Percentiles rank a stretch among this genome's conserved stretches.
These are phyloP conservation scores for Ustilago shanxiensis DNA, from an alignment of 1,284 basidiomycete species.

Conservation along the genomic window DNA sequence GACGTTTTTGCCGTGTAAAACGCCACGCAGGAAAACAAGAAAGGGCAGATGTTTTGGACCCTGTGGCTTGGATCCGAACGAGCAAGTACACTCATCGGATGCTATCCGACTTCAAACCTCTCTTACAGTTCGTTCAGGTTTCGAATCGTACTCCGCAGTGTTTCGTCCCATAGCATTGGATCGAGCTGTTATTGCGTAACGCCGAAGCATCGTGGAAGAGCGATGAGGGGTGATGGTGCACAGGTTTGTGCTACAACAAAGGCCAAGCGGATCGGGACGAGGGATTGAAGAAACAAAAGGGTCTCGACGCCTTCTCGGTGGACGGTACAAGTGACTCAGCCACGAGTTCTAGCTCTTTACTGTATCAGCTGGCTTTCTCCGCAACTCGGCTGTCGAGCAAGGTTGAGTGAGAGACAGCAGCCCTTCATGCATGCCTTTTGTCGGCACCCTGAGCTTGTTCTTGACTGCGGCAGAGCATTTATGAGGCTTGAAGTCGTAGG, in stretches of 20 bases:
- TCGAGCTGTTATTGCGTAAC: no score
- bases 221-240: no score
- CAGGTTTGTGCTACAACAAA: no score
- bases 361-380: slow-evolving; percentile 15
- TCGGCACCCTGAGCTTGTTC: slow-evolving; percentile 5
- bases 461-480: background rate
- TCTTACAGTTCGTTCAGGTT: no score
- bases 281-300: background rate
- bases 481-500: slow-evolving; percentile 4
- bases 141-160: no score
- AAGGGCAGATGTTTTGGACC: background rate
- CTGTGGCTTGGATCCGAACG: background rate
- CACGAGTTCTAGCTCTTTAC: slow-evolving; percentile 5
- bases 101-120: background rate
- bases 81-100: background rate
- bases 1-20: no score
- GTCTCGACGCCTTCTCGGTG: background rate
- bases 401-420: background rate
- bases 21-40: no score
- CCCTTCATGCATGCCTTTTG: background rate
- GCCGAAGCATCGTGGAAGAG: no score
- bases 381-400: background rate
- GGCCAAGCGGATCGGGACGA: no score
- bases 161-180: no score
- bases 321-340: slow-evolving; percentile 21